Evolutionary conservation across 2,329 filamentous ascomycete genomes (phyloP).

Genomic region (Hypoxylon sp.): DNA sequence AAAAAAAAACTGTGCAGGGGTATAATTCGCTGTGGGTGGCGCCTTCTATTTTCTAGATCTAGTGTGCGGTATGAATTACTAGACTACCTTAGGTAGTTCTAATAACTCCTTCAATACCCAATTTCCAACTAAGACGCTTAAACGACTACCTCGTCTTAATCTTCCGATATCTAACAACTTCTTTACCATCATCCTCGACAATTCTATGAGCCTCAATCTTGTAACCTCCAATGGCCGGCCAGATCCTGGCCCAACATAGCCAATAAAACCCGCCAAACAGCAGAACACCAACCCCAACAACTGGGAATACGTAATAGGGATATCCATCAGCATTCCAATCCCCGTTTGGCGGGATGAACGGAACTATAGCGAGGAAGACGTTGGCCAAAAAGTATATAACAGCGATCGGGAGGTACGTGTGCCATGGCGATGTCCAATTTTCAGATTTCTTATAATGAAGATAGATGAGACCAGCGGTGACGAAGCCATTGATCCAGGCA

Average conservation of each 20-base stretch:
- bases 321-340: constrained; percentile 59
- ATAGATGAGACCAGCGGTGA: constrained; percentile 60
- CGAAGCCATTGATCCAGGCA: constrained; percentile 62
- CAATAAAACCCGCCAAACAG: constrained; percentile 62
- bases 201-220: constrained; percentile 56
- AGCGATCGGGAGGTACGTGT: constrained; percentile 57
- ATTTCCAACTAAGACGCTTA: too few relatives aligned
- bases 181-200: constrained; percentile 49
- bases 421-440: constrained; percentile 63
- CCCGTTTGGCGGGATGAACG: constrained; percentile 62
- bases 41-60: too few relatives aligned
- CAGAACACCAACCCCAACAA: constrained; percentile 62
- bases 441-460: constrained; percentile 60
- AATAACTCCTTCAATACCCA: too few relatives aligned
- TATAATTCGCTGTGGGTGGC: too few relatives aligned
- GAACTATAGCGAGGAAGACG: constrained; percentile 61
- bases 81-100: too few relatives aligned
- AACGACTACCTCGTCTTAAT: constrained; percentile 40
- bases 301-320: constrained; percentile 64
- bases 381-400: constrained; percentile 61
- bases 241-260: constrained; percentile 60
- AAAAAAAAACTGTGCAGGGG: too few relatives aligned
- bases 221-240: constrained; percentile 60
- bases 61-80: too few relatives aligned
- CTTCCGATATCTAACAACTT: constrained; percentile 45